Evolutionary conservation across 2,329 filamentous ascomycete species (phyloP), one percentile per base, ranked within the genome.

Genomic region (Penicillium sp.): DNA sequence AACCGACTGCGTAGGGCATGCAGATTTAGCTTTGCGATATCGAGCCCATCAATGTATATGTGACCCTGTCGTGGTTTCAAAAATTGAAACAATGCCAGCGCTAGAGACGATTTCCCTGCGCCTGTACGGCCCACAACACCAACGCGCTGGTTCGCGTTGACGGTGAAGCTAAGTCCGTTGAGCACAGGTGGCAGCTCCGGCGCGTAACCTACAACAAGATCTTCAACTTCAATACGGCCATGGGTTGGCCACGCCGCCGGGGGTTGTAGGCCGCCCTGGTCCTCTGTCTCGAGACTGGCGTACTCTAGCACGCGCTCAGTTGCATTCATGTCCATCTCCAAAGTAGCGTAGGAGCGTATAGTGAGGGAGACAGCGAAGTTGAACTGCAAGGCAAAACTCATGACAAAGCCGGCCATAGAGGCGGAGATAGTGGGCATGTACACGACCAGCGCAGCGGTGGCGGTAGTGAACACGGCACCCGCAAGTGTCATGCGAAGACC

Each of bases 281-380:
- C 93, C 65, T 95, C 87, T 55, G 95, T 90, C 4, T 34, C 31
- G 8, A 34, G 14, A 18, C 14, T 18, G 7, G 82, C 89, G 67
- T 97, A 97, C 74, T 95, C 89, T 66, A 90, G 84, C 29, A 97
- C 77, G 41, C 93, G 86, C 72, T 97, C 92, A 0, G 95, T 93
- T 0, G 91, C 86, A 68, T 96, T 97, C 92, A 97, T 97, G 65
- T 91, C 89, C 72, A 96, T 97, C 70, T 97, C 92, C 19, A 22
- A 22, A 22, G 19, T 83, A 0, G 86, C 80, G 62, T 88, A 89
- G 49, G 83, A 74, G 1, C 86, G 78, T 29, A 89, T 79, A 0
- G 81, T 78, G 78, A 81, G 86, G 39, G 85, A 79, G 46, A 90
- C 80, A 3, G 77, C 77, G n/a, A 69, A 69, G 0, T 84, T 80